A percentile compares a stretch with the other conserved stretches of the same genome.
Evolutionary conservation across 768 basidiomycete genomes (phyloP).

Genomic region (Calocera viscosa): DNA sequence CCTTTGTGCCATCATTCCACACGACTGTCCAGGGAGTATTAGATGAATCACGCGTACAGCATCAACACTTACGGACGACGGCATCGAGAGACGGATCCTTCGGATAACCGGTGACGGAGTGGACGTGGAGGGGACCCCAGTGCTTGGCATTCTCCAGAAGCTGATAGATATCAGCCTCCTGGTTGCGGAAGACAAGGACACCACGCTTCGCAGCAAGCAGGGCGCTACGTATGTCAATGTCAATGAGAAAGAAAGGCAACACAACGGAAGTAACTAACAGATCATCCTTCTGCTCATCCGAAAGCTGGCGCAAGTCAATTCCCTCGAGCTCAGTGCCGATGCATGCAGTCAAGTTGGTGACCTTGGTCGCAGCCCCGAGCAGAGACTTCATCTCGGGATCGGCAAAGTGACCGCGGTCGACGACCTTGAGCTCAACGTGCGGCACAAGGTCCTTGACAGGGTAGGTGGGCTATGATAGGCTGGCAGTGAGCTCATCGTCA

Average conservation of each 20-base stretch:
- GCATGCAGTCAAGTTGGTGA: not conserved
- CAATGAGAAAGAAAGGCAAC: not conserved
- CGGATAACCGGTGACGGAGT: conserved; percentile 26
- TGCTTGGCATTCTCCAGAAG: not conserved
- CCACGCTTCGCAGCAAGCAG: not conserved
- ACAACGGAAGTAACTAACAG: not conserved
- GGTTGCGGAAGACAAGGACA: conserved; percentile 7
- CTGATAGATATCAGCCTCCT: not conserved
- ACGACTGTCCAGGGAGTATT: conserved; percentile 11
- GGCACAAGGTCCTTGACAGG: not conserved
- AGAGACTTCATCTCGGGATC: not conserved
- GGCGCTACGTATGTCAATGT: not conserved
- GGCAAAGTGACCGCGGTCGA: not conserved
- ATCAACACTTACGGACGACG: not conserved
- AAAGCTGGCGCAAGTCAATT: conserved; percentile 1
- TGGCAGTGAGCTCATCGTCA: not conserved
- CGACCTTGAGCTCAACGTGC: not conserved
- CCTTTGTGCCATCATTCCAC: not conserved
- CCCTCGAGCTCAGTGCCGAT: conserved; percentile 7
- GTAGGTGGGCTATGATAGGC: not conserved
- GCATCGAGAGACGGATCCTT: not conserved
- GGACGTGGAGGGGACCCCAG: conserved; percentile 21
- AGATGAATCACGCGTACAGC: not conserved
- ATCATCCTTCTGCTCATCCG: conserved; percentile 3
- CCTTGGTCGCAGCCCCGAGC: conserved; percentile 4